A percentile compares a stretch with the other conserved stretches of the same genome.
Conservation (phyloP, 2,329 filamentous ascomycete species). For the Cercospora sesami region DNA sequence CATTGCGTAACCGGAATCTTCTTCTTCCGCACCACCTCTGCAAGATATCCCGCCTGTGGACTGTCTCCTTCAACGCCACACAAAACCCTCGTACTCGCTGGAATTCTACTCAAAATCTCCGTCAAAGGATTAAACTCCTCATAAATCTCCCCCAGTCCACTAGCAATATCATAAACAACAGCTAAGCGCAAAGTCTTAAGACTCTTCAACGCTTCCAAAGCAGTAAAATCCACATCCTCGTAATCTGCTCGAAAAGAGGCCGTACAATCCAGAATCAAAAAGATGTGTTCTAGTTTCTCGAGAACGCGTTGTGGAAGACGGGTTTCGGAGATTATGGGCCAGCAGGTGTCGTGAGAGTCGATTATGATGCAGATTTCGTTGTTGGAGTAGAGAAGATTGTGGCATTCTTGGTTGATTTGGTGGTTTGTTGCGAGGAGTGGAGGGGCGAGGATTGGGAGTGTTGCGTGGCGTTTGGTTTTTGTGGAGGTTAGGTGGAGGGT, state of each 20-base stretch:
- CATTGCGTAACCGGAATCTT: neutral
- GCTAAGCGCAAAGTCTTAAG: conserved; percentile 14
- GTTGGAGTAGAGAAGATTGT: conserved; percentile 42
- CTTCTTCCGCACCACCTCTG: conserved; percentile 2
- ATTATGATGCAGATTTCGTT: conserved; percentile 46
- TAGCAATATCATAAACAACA: conserved; percentile 5
- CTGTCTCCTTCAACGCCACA: conserved; percentile 23
- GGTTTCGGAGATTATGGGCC: conserved; percentile 29
- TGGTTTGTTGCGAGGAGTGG: conserved; percentile 44
- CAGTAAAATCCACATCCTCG: conserved; percentile 28
- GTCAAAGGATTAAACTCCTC: conserved; percentile 5
- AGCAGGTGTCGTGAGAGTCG: conserved; percentile 32
- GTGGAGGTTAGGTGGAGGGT: conserved; percentile 27
- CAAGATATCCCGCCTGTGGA: conserved; percentile 16
- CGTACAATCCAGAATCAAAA: conserved; percentile 32
- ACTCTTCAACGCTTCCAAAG: conserved; percentile 19
- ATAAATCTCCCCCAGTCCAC: neutral
- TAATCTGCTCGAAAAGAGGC: conserved; percentile 26
- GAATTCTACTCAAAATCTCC: neutral
- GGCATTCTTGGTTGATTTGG: conserved; percentile 44
- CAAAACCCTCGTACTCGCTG: neutral
- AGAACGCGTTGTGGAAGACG: conserved; percentile 30
- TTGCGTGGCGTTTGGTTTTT: conserved; percentile 22
- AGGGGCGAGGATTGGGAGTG: conserved; percentile 38
- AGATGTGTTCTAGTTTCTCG: conserved; percentile 27